phyloP scores from a whole-genome alignment of 148 eudicot species.

The Silene latifolia region DNA sequence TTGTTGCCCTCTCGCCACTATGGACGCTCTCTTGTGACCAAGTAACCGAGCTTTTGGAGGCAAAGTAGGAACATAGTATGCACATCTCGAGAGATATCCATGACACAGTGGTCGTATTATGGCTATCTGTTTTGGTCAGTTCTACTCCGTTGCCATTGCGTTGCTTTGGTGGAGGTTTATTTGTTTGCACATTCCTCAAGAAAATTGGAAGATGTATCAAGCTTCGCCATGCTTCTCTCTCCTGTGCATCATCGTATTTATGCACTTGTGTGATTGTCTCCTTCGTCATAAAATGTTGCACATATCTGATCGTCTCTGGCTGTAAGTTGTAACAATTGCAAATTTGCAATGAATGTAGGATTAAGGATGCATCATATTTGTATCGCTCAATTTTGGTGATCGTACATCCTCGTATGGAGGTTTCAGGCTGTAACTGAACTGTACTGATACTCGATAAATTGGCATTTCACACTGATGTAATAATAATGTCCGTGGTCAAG shows the following conservation, averaged over 20 bases:
- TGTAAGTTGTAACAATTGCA: background rate
- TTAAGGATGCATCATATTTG: background rate
- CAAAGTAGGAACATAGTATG: constrained; percentile 17
- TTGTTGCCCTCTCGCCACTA: constrained; percentile 83
- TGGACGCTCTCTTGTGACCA: constrained; percentile 48
- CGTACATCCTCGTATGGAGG: background rate
- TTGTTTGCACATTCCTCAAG: background rate
- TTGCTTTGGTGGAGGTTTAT: background rate
- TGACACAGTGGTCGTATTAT: background rate
- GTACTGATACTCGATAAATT: background rate
- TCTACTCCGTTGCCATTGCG: too few relatives aligned
- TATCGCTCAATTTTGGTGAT: background rate
- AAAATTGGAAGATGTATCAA: background rate
- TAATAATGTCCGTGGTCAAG: too few relatives aligned
- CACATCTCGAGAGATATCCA: background rate
- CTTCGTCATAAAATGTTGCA: background rate
- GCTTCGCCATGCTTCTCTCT: background rate
- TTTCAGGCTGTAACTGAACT: background rate
- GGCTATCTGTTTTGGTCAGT: background rate
- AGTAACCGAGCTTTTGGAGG: constrained; percentile 25
- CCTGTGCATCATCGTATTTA: background rate
- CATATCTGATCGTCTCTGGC: background rate
- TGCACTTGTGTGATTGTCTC: background rate
- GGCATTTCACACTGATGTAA: too few relatives aligned
- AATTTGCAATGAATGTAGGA: background rate